A percentile compares a stretch with the other conserved stretches of the same genome.
Conservation (phyloP, 305 asterid species). For the Fraxinus angustifolia region DNA sequence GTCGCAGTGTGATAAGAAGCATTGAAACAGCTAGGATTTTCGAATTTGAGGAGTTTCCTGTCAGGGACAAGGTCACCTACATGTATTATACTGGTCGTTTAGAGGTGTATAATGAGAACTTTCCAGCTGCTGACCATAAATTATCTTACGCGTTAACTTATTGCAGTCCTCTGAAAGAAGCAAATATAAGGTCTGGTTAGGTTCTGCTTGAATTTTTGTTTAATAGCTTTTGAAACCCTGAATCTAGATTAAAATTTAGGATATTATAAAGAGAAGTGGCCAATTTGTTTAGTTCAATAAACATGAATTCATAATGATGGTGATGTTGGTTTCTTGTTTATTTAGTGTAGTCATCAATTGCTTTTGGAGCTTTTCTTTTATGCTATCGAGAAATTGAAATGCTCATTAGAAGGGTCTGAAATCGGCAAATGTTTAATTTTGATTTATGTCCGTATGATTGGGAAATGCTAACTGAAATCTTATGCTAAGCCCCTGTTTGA, state of each 20-base stretch:
- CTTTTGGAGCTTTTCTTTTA: slow-evolving; percentile 6
- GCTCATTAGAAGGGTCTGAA: neutral
- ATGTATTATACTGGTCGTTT: slow-evolving; percentile 96
- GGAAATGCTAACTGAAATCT: neutral
- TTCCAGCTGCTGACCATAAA: slow-evolving; percentile 85
- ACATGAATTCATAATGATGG: neutral
- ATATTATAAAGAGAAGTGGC: neutral
- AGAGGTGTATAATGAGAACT: slow-evolving; percentile 94
- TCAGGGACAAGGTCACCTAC: slow-evolving; percentile 90
- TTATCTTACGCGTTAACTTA: slow-evolving; percentile 75
- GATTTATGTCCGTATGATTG: neutral
- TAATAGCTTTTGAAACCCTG: slow-evolving; percentile 8
- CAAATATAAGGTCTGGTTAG: slow-evolving; percentile 65
- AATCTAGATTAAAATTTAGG: slow-evolving; percentile 2
- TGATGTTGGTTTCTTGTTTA: slow-evolving; percentile 4
- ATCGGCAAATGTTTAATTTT: neutral
- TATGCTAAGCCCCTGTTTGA: too few species aligned
- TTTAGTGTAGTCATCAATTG: neutral
- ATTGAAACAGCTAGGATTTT: slow-evolving; percentile 89
- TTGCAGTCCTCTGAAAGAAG: slow-evolving; percentile 59
- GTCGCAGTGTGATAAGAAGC: slow-evolving; percentile 94
- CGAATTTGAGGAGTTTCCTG: slow-evolving; percentile 91
- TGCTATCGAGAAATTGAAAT: neutral
- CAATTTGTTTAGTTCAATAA: neutral
- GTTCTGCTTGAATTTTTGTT: slow-evolving; percentile 1